These are phyloP conservation scores for Aspergillus cavernicola DNA, from an alignment of 495 filamentous ascomycete genomes.

Conservation along the genomic window DNA sequence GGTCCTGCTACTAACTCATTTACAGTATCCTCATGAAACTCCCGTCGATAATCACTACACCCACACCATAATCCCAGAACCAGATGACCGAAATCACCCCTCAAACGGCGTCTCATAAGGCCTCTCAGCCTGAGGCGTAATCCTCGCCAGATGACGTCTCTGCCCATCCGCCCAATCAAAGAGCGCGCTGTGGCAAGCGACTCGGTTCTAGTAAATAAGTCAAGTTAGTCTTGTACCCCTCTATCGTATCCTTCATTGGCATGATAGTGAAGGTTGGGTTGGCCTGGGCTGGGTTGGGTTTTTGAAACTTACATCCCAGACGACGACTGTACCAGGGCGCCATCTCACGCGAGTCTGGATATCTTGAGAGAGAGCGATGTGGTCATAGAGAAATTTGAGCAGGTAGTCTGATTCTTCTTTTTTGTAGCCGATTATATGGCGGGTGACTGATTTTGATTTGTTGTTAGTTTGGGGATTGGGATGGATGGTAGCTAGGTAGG, in stretches of 20 bases:
- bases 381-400: slow-evolving; percentile 63
- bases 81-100: no score
- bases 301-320: slow-evolving; percentile 53
- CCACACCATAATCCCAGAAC: no score
- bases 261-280: background rate
- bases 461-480: slow-evolving; percentile 17
- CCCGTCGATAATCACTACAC: no score
- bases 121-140: slow-evolving; percentile 79
- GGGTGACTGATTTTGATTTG: slow-evolving; percentile 44
- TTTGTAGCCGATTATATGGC: slow-evolving; percentile 61
- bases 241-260: no score
- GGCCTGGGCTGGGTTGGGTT: background rate
- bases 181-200: slow-evolving; percentile 72
- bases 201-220: slow-evolving; percentile 55
- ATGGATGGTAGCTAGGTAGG: slow-evolving; percentile 3
- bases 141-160: slow-evolving; percentile 74
- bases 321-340: slow-evolving; percentile 54
- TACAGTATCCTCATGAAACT: background rate
- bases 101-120: slow-evolving; percentile 60
- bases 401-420: slow-evolving; percentile 64
- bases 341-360: slow-evolving; percentile 57
- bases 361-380: slow-evolving; percentile 57
- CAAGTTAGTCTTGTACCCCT: no score
- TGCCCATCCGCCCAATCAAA: slow-evolving; percentile 79
- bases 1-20: no score